Base-by-base conservation (phyloP, 2,329 filamentous ascomycete genomes). In the Colletotrichum orbiculare region DNA sequence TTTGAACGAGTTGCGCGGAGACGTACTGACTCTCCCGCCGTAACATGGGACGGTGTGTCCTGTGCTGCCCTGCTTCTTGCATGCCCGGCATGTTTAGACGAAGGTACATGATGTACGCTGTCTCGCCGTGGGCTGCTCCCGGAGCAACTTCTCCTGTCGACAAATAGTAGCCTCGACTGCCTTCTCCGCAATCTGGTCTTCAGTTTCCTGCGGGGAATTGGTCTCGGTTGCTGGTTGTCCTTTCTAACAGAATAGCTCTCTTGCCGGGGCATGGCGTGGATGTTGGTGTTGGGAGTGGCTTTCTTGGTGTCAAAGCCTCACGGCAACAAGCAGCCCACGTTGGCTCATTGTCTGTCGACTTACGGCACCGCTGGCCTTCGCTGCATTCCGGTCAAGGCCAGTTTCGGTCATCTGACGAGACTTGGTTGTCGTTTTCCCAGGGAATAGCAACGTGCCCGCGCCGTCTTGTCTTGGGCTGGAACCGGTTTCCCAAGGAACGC, bases 71-170 rank as follows among this genome's bases (percentile, higher is more conserved):
- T 43, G 38, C 43, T 43, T 54, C 50, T 41, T 54, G 50, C 50
- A 34, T 37, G 25, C 39, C 46, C 43, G 25, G 45, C 15, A n/a
- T 37, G 1, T 25, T 25, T 25, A 25, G 25, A 25, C 25, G 25
- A 25, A 25, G 4, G 25, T 25, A 25, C 4, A 25, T 25, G 25
- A 4, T 25, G 25, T 25, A 25, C n/a, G 11, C 54, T 17, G 41
- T 47, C 50, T 15, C 37, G 46, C 46, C 15, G 57, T 34, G 34
- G 48, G 50, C 57, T 45, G 56, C 37, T 52, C 13, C 33, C 62
- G 62, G 62, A 65, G 62, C 62, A 62, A 56, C 56, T 41, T 33
- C 62, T 65, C 62, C 57, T 1, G 25, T 43, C 35, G n/a, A 33
- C 57, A 33, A 47, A 47, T 53, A 25, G 46, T 15, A 53, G 39